Base-by-base conservation (phyloP, 1,284 basidiomycete species). In the Cryptococcus amylolentus region DNA sequence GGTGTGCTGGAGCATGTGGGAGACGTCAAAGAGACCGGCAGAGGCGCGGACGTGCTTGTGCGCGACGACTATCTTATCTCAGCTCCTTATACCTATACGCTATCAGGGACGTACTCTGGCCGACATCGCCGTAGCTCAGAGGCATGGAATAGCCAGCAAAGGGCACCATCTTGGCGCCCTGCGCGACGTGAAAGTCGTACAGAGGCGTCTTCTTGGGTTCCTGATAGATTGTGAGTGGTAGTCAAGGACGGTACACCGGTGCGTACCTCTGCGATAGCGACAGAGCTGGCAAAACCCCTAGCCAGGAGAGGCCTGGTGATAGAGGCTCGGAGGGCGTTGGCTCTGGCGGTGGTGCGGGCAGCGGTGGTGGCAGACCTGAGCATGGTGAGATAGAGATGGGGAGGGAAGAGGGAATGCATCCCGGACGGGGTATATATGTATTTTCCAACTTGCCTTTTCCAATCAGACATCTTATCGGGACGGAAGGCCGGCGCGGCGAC, bases 71-170 rank as follows among this genome's bases (percentile, higher is more conserved):
- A 69, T 41, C 39, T 41, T 12, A 60, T 39, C 43, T 45, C 18
- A 47, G 42, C 48, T 23, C 42, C 42, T 39, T n/a, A 20, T 37
- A 16, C 16, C 35, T 23, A 31, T 26, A 9, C 20, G 35, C 31
- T 8, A 27, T 48, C 20, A 31, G 12, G 14, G n/a, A 52, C 81
- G 60, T 57, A 88, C 91, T 84, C 81, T 92, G 89, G 2, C 91
- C 90, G 50, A 90, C 84, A 52, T 83, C 82, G 16, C 86, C 88
- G 70, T 97, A 99, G 5, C 84, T 80, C 52, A 99, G 81, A 0
- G 95, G 95, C 95, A 99, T 99, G 13, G 85, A 84, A 76, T 86
- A 98, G 4, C 95, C 95, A 1, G 91, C 94, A 73, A 98, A 99
- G 0, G 91, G 88, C 1, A 98, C 93, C 89, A 98, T 94, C 79